Evolutionary conservation across 2,329 filamentous ascomycete genomes (phyloP).

Genomic region (Chaetomium sp.): DNA sequence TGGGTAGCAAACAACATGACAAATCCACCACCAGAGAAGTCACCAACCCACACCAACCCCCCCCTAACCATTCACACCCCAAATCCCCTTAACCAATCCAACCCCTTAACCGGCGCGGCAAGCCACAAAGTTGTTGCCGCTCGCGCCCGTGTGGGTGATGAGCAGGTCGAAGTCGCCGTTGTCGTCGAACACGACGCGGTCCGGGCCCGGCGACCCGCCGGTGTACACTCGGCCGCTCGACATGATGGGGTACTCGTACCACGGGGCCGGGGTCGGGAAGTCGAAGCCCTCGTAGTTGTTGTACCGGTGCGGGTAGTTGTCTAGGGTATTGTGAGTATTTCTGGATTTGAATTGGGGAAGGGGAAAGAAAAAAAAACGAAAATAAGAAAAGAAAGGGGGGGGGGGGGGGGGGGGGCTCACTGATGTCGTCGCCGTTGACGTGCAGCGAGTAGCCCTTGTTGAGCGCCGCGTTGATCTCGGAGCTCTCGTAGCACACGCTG

Average conservation of each 20-base stretch:
- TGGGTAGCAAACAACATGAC: too few relatives aligned
- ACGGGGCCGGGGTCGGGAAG: conserved; percentile 44
- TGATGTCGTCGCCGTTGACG: conserved; percentile 35
- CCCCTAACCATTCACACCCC: not conserved
- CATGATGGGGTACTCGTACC: conserved; percentile 50
- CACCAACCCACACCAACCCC: not conserved
- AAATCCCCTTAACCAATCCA: not conserved
- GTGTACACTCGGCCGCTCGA: conserved; percentile 41
- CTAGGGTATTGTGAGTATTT: conserved; percentile 20
- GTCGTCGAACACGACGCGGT: conserved; percentile 64
- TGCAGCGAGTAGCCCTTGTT: conserved; percentile 41
- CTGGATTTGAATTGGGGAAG: not conserved
- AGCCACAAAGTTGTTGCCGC: conserved; percentile 63
- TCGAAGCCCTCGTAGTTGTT: conserved; percentile 48
- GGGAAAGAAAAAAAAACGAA: not conserved
- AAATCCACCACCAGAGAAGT: not conserved
- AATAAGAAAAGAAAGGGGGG: too few relatives aligned
- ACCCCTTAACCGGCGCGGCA: conserved; percentile 43
- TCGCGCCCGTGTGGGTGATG: conserved; percentile 68
- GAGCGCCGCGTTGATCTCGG: conserved; percentile 41
- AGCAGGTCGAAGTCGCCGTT: conserved; percentile 56
- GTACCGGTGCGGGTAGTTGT: conserved; percentile 49
- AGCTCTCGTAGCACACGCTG: conserved; percentile 42
- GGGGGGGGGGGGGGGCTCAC: conserved; percentile 33
- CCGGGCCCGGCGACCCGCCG: conserved; percentile 61